These are phyloP conservation scores for Aureobasidium uvarum DNA, from an alignment of 2,329 filamentous ascomycete species.

Conservation along the genomic window DNA sequence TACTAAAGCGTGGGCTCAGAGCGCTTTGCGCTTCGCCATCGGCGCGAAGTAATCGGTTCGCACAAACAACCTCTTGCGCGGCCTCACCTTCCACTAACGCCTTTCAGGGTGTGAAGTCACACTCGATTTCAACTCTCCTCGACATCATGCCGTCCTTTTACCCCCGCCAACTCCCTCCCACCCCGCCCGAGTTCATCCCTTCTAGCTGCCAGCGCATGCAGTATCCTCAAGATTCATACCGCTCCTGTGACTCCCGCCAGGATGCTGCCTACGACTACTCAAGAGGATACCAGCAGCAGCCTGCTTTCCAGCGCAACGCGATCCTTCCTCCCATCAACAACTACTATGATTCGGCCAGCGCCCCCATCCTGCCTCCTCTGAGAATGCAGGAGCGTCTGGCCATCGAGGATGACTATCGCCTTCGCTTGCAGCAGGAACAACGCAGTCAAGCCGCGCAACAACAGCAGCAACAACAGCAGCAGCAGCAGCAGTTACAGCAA, in stretches of 20 bases:
- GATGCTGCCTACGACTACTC: constrained; percentile 49
- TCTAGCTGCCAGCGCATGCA: constrained; percentile 48
- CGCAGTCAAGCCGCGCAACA: constrained; percentile 36
- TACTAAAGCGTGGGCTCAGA: constrained; percentile 28
- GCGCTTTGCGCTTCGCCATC: constrained; percentile 28
- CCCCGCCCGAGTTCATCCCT: constrained; percentile 50
- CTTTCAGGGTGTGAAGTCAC: constrained; percentile 37
- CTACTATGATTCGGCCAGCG: constrained; percentile 48
- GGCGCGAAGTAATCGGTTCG: constrained; percentile 29
- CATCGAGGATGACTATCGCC: constrained; percentile 42
- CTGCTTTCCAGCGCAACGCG: constrained; percentile 33
- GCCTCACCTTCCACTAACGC: constrained; percentile 9
- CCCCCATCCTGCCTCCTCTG: constrained; percentile 50
- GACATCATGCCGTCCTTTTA: constrained; percentile 54
- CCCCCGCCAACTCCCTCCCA: constrained; percentile 48
- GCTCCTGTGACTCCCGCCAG: constrained; percentile 41
- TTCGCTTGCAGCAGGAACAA: constrained; percentile 42
- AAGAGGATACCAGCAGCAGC: constrained; percentile 33
- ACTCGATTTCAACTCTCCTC: constrained; percentile 40
- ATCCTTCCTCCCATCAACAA: constrained; percentile 39
- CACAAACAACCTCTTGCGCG: neutral
- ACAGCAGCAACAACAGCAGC: constrained; percentile 35
- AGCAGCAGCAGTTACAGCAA: constrained; percentile 43
- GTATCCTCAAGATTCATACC: constrained; percentile 48
- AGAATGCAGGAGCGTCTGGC: constrained; percentile 43